Evolutionary conservation across 192 early-diverging fungal genomes (phyloP), one percentile per base, ranked within the genome.

Genomic region (Rhizoclosmatium globosum): DNA sequence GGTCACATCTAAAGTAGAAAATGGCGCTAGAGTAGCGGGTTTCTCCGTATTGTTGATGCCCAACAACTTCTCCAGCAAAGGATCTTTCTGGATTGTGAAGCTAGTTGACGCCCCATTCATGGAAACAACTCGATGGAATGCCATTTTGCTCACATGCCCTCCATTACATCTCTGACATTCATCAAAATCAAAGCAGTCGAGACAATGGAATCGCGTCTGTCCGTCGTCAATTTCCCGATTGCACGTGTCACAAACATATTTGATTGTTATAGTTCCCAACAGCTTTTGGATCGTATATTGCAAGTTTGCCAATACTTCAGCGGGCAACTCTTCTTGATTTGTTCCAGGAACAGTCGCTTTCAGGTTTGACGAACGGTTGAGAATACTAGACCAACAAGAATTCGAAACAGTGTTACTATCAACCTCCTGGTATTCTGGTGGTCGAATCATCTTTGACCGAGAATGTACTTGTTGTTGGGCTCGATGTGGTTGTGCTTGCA

Each of bases 131-230:
- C 70, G 70, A 58, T 71, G 70, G 17, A 71, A 42, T 41, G 46
- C 7, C 9, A 39, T 47, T 23, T 15, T 2, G 17, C 19, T 2
- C 21, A 50, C 38, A 38, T 58, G 70, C 9, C 31, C 15, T 71
- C 38, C 48, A 31, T 57, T 17, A 43, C 70, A 71, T 19, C 31
- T 7, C 6, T 1, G 9, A 43, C 70, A 71, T 57, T 71, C 70
- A 57, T 71, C 70, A 57, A 57, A 71, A 57, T 71, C 70, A 6
- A n/a, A 13, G 56, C 70, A 71, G 56, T 71, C 70, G 19, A 57
- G 23, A 19, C 70, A 71, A 38, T 71, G 70, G 31, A 21, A 71
- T 56, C 70, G 44, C 4, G 48, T 3, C 31, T 9, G 2, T 15
- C 23, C 17, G 21, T 6, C 19, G 31, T 57, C 48, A 57, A 71